Evolutionary conservation across 768 basidiomycete genomes (phyloP), one percentile per base, ranked within the genome.

Genomic region (Russula sp.): DNA sequence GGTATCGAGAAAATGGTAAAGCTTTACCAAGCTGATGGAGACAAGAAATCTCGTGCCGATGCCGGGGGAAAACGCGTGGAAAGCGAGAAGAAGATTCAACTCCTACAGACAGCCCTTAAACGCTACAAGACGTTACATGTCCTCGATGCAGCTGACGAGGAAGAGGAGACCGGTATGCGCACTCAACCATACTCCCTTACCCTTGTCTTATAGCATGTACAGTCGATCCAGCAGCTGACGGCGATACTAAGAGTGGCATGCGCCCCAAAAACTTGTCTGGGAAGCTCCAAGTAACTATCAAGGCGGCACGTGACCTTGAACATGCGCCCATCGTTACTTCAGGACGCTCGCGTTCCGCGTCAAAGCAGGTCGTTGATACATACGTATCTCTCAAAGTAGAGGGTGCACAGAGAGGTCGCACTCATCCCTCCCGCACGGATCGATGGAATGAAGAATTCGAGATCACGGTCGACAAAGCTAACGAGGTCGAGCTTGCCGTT

Each of bases 1-100:
- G 97, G 97, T 45, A 97, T 98, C 66, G 95, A 98, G 76, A 98
- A 98, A 79, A 99, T 99, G 97, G 90, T 88, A 41, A 95, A 90
- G 74, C 81, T 98, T 36, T 98, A 98, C 73, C 86, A 93, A 69
- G 91, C 89, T 6, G 97, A 99, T 70, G 96, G 95, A 57, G 97
- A 99, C 78, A 96, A 96, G 82, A 93, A 92, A 73, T 89, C 94
- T 47, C 84, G 90, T 69, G 85, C 84, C 13, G 96, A 98, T 72
- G 93, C 95, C 2, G 93, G 96, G 71, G 86, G 86, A 72, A 98
- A 99, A 76, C 84, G 87, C 65, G 80, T 95, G 34, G 97, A 99
- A 75, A 93, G 90, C 72, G 93, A 98, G 70, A 90, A 90, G 74
- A 99, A 98, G 77, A 97, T 98, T 16, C 92, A 93, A 69, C 82